Evolutionary conservation across 306 rosid genomes (phyloP).

Genomic region (Boehmeria nivea): DNA sequence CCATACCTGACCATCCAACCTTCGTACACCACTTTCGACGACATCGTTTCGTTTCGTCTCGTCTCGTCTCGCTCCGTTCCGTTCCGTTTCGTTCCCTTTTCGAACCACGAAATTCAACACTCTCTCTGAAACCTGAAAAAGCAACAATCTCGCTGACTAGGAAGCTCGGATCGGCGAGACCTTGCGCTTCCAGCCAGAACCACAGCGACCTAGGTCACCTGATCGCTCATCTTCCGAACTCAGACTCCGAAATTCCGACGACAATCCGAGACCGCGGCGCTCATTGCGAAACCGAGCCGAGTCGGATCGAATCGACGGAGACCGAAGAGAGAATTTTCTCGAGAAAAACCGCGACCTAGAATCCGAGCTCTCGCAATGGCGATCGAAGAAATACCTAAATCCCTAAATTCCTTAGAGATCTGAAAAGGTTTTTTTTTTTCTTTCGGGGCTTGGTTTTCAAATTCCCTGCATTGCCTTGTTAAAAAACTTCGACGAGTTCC

Average conservation of each 20-base stretch:
- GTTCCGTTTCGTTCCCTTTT: no score
- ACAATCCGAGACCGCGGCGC: constrained; percentile 15
- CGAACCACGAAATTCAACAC: neutral
- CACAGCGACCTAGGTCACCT: constrained; percentile 32
- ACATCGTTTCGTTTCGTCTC: constrained; percentile 45
- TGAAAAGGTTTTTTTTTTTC: no score
- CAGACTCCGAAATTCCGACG: neutral
- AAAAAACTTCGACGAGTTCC: constrained; percentile 17
- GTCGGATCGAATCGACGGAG: no score
- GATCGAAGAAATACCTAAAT: no score
- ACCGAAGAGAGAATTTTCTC: no score
- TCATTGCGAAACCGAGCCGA: neutral
- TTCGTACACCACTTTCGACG: constrained; percentile 92
- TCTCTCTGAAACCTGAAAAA: neutral
- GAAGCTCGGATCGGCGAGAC: constrained; percentile 51
- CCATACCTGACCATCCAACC: constrained; percentile 99
- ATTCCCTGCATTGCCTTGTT: no score
- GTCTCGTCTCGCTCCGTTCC: no score
- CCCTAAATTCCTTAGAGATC: no score
- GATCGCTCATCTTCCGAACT: constrained; percentile 34
- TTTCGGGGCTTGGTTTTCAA: no score
- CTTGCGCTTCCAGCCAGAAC: constrained; percentile 55
- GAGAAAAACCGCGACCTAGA: constrained; percentile 3
- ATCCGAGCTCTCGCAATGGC: constrained; percentile 14
- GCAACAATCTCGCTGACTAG: constrained; percentile 27